phyloP scores from a whole-genome alignment of 2,329 filamentous ascomycete genomes.

The Xylariaceae sp. region DNA sequence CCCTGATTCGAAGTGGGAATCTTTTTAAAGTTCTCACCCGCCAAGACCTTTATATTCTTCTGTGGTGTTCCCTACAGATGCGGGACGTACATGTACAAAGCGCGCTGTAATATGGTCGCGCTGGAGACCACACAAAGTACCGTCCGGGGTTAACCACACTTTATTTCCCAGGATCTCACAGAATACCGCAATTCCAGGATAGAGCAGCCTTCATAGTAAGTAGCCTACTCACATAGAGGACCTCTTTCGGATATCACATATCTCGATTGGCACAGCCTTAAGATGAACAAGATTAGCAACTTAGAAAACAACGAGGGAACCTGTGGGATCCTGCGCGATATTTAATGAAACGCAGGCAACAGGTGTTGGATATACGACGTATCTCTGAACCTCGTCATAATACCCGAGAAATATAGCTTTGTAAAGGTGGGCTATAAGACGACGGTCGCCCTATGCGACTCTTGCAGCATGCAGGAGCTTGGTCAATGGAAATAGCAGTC shows the following conservation, averaged over 20 bases:
- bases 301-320: conserved; percentile 3
- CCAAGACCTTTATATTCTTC: conserved; percentile 20
- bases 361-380: conserved; percentile 9
- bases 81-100: conserved; percentile 23
- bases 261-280: not conserved
- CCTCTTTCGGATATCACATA: not conserved
- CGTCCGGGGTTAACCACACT: conserved; percentile 16
- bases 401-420: not conserved
- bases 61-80: conserved; percentile 20
- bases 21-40: conserved; percentile 28
- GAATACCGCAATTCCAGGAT: conserved; percentile 12
- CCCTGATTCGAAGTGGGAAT: conserved; percentile 18
- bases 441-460: conserved; percentile 13
- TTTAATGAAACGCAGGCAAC: conserved; percentile 1
- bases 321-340: conserved; percentile 1
- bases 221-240: conserved; percentile 1
- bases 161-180: conserved; percentile 25
- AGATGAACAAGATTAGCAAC: conserved; percentile 4
- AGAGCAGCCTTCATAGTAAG: conserved; percentile 11
- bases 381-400: not conserved
- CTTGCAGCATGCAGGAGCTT: conserved; percentile 12
- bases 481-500: conserved; percentile 11
- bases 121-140: conserved; percentile 17
- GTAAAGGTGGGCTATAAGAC: too few species aligned
- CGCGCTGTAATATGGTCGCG: not conserved